Base-by-base conservation (phyloP, 78 protist species). In the Tieghemostelium lacteum region DNA sequence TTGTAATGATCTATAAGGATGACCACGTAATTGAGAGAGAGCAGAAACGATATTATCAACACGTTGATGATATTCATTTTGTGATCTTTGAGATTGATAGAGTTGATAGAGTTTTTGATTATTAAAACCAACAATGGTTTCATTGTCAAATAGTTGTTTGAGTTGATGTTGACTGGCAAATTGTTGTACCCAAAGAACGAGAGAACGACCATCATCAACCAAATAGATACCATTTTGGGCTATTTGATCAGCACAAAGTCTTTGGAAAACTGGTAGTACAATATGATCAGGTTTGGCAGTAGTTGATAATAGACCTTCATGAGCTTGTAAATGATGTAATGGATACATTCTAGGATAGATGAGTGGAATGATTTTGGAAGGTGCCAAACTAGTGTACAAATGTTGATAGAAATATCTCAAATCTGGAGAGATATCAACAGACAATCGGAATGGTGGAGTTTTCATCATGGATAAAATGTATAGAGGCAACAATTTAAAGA, bases 401-500 rank as follows among this genome's bases (percentile, higher is more conserved):
- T 64, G 65, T 17, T 65, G 10, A 39, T 62, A 62, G 73, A 33
- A 62, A 52, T 45, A 64, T 61, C 91, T 63, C 3, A 60, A 45
- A 57, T 92, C 92, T 24, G 80, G 83, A 12, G 75, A 49, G 5
- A 78, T 85, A 12, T 71, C 83, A 0, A 57, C 17, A 10, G 67
- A 45, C 12, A 69, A 26, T 22, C 78, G 71, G 69, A 76, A 78
- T 22, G 78, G 39, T 22, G 94, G 80, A 2, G 88, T 73, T 69
- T 92, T 92, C 92, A 72, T 72, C 92, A 92, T 74, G n/a, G 95
- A 60, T n/a, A 78, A 54, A 26, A 74, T 58, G 50, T 75, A 92
- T 37, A 92, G 58, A 31, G 95, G 95, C 36, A 92, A 60, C 31
- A 92, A 29, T 62, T 72, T 67, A 63, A 92, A 50, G 39, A 77